A percentile compares a stretch with the other conserved stretches of the same genome.
phyloP scores from a whole-genome alignment of 768 basidiomycete species.

The Tephrocybe sp. region DNA sequence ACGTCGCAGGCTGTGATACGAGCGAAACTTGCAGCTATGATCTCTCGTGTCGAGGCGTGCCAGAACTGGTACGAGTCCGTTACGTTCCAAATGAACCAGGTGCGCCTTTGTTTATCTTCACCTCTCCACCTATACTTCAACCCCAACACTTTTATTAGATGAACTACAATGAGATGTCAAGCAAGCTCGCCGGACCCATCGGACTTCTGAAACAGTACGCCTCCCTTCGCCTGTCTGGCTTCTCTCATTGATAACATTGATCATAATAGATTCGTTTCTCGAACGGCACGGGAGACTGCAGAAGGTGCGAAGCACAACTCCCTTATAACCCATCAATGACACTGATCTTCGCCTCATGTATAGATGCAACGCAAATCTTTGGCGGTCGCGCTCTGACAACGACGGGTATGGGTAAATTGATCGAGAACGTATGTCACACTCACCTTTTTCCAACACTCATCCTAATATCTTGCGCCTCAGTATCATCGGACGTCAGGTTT shows the following conservation, averaged over 20 bases:
- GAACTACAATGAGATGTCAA: slow-evolving; percentile 82
- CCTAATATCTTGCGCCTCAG: slow-evolving; percentile 32
- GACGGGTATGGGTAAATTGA: slow-evolving; percentile 82
- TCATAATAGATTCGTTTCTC: slow-evolving; percentile 59
- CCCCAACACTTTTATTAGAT: slow-evolving; percentile 46
- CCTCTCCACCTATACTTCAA: background rate
- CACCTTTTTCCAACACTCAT: background rate
- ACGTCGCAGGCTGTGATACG: slow-evolving; percentile 84
- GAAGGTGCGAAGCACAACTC: slow-evolving; percentile 52
- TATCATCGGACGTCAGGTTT: slow-evolving; percentile 84
- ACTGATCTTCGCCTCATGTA: slow-evolving; percentile 28
- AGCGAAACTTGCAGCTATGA: slow-evolving; percentile 86
- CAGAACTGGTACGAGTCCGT: slow-evolving; percentile 91
- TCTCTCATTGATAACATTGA: background rate
- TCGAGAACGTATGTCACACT: slow-evolving; percentile 68
- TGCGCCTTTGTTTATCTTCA: slow-evolving; percentile 35
- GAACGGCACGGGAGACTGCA: slow-evolving; percentile 69
- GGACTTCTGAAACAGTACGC: slow-evolving; percentile 85
- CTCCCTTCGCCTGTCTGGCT: background rate
- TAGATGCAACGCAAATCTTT: slow-evolving; percentile 83
- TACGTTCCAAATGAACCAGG: slow-evolving; percentile 92
- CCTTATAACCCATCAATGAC: no score
- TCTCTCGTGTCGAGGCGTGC: slow-evolving; percentile 80
- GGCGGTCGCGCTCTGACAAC: slow-evolving; percentile 87
- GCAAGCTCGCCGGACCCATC: slow-evolving; percentile 85